A percentile compares a stretch with the other conserved stretches of the same genome.
These are phyloP conservation scores for Persicaria tinctoria DNA, from an alignment of 148 eudicot species.

Conservation along the genomic window DNA sequence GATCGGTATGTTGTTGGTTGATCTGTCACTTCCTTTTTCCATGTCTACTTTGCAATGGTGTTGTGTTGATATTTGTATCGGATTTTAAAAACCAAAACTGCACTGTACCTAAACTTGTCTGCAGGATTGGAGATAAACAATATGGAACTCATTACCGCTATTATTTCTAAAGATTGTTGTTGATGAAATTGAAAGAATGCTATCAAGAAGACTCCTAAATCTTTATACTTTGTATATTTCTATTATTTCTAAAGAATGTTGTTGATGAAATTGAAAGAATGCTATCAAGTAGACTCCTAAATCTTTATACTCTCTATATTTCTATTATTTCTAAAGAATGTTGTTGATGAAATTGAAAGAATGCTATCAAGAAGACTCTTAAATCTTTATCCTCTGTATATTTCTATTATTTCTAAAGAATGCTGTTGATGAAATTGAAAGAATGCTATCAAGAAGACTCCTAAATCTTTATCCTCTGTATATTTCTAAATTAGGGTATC, in stretches of 20 bases:
- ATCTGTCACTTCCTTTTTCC: too few relatives aligned
- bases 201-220: background rate
- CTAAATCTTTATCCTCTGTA: background rate
- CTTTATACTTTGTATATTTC: background rate
- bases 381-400: background rate
- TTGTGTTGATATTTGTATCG: background rate
- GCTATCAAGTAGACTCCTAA: background rate
- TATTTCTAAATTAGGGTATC: background rate
- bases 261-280: background rate
- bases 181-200: background rate
- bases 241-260: background rate
- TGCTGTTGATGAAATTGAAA: background rate
- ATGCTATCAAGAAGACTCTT: background rate
- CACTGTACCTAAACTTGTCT: background rate
- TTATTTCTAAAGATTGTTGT: background rate
- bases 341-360: background rate
- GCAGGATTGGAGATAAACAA: background rate
- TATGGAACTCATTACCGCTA: background rate
- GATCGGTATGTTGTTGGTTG: constrained; percentile 39
- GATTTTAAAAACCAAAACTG: background rate
- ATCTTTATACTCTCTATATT: background rate
- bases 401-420: background rate
- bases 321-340: background rate
- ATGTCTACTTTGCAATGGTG: background rate
- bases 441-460: background rate